Evolutionary conservation across 2,329 filamentous ascomycete genomes (phyloP).

Genomic region (Anthostomella pinea): DNA sequence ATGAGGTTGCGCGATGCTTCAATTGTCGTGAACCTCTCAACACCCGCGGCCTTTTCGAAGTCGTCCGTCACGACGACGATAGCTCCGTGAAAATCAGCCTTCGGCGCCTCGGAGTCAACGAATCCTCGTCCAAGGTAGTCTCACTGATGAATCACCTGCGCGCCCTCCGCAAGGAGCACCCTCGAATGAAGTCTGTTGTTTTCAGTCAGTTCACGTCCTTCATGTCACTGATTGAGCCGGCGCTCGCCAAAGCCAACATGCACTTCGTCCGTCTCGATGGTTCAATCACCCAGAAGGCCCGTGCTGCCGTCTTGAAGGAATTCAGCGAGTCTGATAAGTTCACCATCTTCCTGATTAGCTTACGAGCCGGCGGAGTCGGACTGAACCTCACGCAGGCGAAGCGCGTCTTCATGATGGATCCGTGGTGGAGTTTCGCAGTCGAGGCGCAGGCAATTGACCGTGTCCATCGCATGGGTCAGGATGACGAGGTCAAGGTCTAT

Average conservation of each 20-base stretch:
- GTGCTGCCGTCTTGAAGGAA: slow-evolving; percentile 71
- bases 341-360: slow-evolving; percentile 74
- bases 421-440: slow-evolving; percentile 98
- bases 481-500: slow-evolving; percentile 78
- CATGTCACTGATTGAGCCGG: slow-evolving; percentile 83
- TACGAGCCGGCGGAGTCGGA: slow-evolving; percentile 89
- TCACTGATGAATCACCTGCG: slow-evolving; percentile 75
- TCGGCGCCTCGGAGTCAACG: slow-evolving; percentile 57
- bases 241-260: slow-evolving; percentile 69
- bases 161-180: slow-evolving; percentile 61
- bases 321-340: slow-evolving; percentile 65
- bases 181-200: slow-evolving; percentile 79
- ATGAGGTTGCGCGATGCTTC: slow-evolving; percentile 78
- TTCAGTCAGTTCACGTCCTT: slow-evolving; percentile 99
- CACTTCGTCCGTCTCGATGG: slow-evolving; percentile 86
- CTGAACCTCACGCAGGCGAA: slow-evolving; percentile 88
- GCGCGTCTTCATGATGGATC: slow-evolving; percentile 98
- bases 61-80: slow-evolving; percentile 73
- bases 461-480: slow-evolving; percentile 95
- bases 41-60: slow-evolving; percentile 83
- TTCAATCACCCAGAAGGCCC: slow-evolving; percentile 79
- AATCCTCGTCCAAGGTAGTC: slow-evolving; percentile 86
- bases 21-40: slow-evolving; percentile 84
- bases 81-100: slow-evolving; percentile 55
- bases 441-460: slow-evolving; percentile 97